Conservation (phyloP, 306 rosid genomes). For the Boehmeria nivea region DNA sequence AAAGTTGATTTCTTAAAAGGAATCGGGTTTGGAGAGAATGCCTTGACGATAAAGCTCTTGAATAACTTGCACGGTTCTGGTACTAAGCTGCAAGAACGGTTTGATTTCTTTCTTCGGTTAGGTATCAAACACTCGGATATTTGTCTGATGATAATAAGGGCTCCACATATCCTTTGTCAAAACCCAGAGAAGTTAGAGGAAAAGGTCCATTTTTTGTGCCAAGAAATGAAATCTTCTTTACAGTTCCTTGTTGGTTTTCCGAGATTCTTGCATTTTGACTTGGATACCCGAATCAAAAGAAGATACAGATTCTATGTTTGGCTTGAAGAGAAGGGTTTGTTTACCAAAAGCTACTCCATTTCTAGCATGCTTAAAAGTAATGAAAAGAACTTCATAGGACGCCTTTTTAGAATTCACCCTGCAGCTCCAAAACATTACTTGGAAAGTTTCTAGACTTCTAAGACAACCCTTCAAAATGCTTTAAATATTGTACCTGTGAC, state of each 20-base stretch:
- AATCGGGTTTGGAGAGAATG: constrained; percentile 77
- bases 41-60: constrained; percentile 41
- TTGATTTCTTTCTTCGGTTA: constrained; percentile 45
- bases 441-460: neutral
- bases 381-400: constrained; percentile 48
- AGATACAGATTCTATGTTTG: constrained; percentile 59
- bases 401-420: constrained; percentile 48
- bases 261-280: constrained; percentile 50
- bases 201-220: constrained; percentile 48
- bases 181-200: constrained; percentile 44
- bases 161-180: constrained; percentile 61
- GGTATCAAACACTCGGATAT: constrained; percentile 60
- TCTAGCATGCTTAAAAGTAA: constrained; percentile 66
- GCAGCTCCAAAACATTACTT: constrained; percentile 57
- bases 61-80: constrained; percentile 47
- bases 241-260: constrained; percentile 49
- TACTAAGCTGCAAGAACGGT: constrained; percentile 42
- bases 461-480: too few species aligned
- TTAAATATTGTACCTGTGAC: too few species aligned
- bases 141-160: constrained; percentile 35
- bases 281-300: constrained; percentile 71
- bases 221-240: constrained; percentile 47
- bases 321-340: constrained; percentile 52
- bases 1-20: constrained; percentile 62
- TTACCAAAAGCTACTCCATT: constrained; percentile 40